Percentiles rank a stretch among this genome's conserved stretches.
phyloP scores from a whole-genome alignment of 257 asterid genomes.

The Primulina huaijiensis region DNA sequence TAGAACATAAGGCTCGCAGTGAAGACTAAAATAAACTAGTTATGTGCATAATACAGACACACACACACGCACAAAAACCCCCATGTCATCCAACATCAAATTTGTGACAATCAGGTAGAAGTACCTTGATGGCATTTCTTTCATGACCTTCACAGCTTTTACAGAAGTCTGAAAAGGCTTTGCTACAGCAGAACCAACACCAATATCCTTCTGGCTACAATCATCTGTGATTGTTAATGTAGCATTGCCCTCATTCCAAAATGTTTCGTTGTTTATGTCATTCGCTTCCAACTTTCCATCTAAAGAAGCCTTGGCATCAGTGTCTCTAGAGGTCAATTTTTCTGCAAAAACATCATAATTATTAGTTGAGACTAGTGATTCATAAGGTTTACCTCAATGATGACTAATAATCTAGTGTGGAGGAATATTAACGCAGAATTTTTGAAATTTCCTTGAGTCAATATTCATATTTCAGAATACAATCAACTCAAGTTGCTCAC shows the following conservation, averaged over 20 bases:
- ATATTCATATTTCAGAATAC: constrained; percentile 18
- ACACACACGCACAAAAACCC: not conserved
- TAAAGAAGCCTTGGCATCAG: constrained; percentile 34
- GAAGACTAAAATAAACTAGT: constrained; percentile 25
- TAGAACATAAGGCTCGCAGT: constrained; percentile 29
- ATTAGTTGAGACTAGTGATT: constrained; percentile 23
- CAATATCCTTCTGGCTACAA: constrained; percentile 34
- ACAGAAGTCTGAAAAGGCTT: constrained; percentile 31
- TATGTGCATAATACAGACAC: not conserved
- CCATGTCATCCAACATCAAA: not conserved
- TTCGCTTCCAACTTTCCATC: constrained; percentile 32
- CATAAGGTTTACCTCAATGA: constrained; percentile 16
- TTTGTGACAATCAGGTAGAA: constrained; percentile 19
- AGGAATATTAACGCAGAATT: constrained; percentile 10
- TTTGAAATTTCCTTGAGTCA: constrained; percentile 20
- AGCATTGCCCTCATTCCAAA: constrained; percentile 34
- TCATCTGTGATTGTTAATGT: constrained; percentile 28
- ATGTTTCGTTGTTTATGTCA: constrained; percentile 27
- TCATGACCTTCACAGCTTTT: constrained; percentile 33
- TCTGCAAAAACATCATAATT: constrained; percentile 63
- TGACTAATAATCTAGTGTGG: constrained; percentile 12
- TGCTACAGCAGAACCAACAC: constrained; percentile 23
- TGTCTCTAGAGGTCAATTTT: constrained; percentile 30
- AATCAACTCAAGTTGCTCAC: constrained; percentile 40
- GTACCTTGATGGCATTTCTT: constrained; percentile 51